Conservation (phyloP, 1,284 basidiomycete species). For the Ustilago xerochloae region DNA sequence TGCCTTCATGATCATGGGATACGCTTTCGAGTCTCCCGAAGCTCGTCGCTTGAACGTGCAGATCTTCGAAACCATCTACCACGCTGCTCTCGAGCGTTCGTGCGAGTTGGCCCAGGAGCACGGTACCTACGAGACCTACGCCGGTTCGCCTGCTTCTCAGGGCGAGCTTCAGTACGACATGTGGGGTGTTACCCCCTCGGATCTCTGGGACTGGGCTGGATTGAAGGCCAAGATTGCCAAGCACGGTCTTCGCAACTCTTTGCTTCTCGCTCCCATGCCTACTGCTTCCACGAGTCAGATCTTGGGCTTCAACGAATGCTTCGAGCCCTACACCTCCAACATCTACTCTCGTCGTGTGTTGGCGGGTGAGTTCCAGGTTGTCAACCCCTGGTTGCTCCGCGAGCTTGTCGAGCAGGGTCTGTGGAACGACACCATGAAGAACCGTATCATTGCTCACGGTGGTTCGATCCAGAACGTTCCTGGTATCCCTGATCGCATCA, state of each 20-base stretch:
- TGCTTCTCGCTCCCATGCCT: conserved; percentile 97
- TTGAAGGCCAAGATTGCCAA: conserved; percentile 90
- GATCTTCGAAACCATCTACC: conserved; percentile 99
- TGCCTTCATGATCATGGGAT: conserved; percentile 94
- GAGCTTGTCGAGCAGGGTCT: conserved; percentile 94
- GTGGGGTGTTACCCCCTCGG: conserved; percentile 92
- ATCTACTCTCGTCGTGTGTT: conserved; percentile 99
- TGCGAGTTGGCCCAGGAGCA: conserved; percentile 84
- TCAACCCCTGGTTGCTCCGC: conserved; percentile 96
- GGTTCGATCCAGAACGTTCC: conserved; percentile 80
- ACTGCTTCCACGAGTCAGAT: conserved; percentile 99
- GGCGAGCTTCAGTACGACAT: conserved; percentile 94
- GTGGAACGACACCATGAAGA: conserved; percentile 99
- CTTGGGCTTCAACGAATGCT: conserved; percentile 98
- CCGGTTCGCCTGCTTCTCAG: conserved; percentile 87
- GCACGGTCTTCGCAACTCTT: conserved; percentile 89
- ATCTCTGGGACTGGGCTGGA: conserved; percentile 92
- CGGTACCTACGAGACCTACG: conserved; percentile 90
- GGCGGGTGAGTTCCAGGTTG: conserved; percentile 98
- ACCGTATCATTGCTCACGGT: conserved; percentile 96
- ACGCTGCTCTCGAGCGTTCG: conserved; percentile 91
- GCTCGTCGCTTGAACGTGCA: conserved; percentile 90
- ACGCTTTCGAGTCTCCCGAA: conserved; percentile 92
- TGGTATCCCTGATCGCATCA: conserved; percentile 67
- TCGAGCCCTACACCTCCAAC: conserved; percentile 96